Conservation (phyloP, 495 filamentous ascomycete genomes). For the Neurospora sp. region DNA sequence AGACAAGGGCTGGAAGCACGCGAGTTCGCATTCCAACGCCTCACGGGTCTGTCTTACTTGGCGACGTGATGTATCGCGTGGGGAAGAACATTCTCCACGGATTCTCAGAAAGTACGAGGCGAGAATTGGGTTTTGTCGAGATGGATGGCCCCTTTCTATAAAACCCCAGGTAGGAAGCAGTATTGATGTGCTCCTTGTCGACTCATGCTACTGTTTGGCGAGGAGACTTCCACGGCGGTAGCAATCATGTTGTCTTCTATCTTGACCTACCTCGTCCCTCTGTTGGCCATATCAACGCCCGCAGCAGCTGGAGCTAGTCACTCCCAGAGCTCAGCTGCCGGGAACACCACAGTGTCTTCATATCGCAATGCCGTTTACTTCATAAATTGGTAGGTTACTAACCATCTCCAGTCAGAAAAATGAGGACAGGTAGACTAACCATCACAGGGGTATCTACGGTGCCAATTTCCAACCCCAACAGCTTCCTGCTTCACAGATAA, state of each 20-base stretch:
- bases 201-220: background rate
- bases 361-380: slow-evolving; percentile 35
- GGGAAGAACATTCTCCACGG: background rate
- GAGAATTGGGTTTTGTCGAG: background rate
- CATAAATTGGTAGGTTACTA: slow-evolving; percentile 31
- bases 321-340: background rate
- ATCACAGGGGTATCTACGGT: slow-evolving; percentile 61
- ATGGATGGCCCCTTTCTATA: background rate
- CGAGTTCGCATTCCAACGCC: background rate
- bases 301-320: background rate
- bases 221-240: background rate
- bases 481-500: slow-evolving; percentile 66
- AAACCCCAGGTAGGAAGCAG: background rate
- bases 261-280: background rate
- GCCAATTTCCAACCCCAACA: slow-evolving; percentile 67
- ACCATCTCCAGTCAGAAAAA: background rate
- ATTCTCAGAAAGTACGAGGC: background rate
- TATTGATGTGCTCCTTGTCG: background rate
- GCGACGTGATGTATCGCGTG: background rate
- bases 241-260: background rate
- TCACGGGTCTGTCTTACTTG: background rate
- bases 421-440: background rate
- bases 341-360: background rate
- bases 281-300: background rate
- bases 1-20: background rate